Conservation (phyloP, 805 yeast genomes). For the Blastobotrys peoriensis region DNA sequence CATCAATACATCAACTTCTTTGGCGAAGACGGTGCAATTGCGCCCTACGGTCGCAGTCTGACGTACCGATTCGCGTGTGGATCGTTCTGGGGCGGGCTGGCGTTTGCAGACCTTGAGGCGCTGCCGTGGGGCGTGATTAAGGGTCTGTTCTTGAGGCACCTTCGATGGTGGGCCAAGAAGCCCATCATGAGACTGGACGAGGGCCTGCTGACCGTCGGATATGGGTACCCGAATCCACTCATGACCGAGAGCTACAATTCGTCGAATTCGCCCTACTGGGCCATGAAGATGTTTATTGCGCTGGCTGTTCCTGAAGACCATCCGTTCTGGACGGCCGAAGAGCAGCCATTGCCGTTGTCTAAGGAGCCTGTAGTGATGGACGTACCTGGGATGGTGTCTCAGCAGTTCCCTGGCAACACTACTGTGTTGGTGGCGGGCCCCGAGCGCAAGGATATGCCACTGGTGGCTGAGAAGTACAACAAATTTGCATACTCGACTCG, state of each 20-base stretch:
- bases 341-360: conserved; percentile 7
- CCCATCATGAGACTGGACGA: conserved; percentile 19
- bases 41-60: conserved; percentile 26
- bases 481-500: conserved; percentile 24
- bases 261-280: conserved; percentile 25
- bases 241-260: conserved; percentile 24
- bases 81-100: conserved; percentile 23
- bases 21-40: conserved; percentile 18
- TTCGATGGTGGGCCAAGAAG: conserved; percentile 24
- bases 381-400: conserved; percentile 16
- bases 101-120: conserved; percentile 14
- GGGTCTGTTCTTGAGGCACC: conserved; percentile 19
- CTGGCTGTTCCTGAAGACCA: conserved; percentile 19
- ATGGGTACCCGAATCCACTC: conserved; percentile 22
- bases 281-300: conserved; percentile 19
- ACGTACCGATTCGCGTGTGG: conserved; percentile 25
- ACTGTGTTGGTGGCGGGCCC: conserved; percentile 14
- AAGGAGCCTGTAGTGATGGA: conserved; percentile 1
- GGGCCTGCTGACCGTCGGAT: conserved; percentile 22
- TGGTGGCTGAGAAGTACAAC: conserved; percentile 20
- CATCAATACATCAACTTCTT: conserved; percentile 23
- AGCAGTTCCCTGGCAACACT: conserved; percentile 6
- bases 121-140: conserved; percentile 22
- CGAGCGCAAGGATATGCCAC: conserved; percentile 6
- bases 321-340: conserved; percentile 21